Percentiles rank a stretch among this genome's conserved stretches.
These are phyloP conservation scores for Termitomyces sp. DNA, from an alignment of 768 basidiomycete species.

Conservation along the genomic window DNA sequence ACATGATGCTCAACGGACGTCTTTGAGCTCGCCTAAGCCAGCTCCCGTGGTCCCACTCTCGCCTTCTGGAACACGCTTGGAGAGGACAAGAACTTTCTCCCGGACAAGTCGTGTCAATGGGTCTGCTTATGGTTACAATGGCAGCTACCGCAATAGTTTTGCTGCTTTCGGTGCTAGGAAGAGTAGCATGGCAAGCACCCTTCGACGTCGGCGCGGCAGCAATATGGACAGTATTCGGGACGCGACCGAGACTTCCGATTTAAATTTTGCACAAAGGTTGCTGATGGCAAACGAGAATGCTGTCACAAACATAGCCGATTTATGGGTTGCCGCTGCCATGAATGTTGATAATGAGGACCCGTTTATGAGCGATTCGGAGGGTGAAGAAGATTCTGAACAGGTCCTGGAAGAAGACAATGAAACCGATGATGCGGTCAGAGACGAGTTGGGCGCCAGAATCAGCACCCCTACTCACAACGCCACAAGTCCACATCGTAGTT, in stretches of 20 bases:
- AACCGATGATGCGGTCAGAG: slow-evolving; percentile 18
- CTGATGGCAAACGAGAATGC: slow-evolving; percentile 93
- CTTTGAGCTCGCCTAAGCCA: slow-evolving; percentile 23
- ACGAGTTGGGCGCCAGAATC: slow-evolving; percentile 15
- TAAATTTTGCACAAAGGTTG: slow-evolving; percentile 85
- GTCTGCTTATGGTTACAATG: slow-evolving; percentile 75
- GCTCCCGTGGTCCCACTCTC: slow-evolving; percentile 44
- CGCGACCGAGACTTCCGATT: slow-evolving; percentile 37
- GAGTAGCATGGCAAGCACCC: slow-evolving; percentile 50
- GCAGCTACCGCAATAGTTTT: slow-evolving; percentile 50
- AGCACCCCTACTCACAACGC: slow-evolving; percentile 7
- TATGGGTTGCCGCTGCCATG: slow-evolving; percentile 97
- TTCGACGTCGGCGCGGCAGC: slow-evolving; percentile 48
- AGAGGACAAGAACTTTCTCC: slow-evolving; percentile 45
- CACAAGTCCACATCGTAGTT: slow-evolving; percentile 14
- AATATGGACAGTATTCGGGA: slow-evolving; percentile 39
- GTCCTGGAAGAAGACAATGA: slow-evolving; percentile 27
- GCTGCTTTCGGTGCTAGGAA: slow-evolving; percentile 37
- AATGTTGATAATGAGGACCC: slow-evolving; percentile 90
- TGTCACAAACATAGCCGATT: slow-evolving; percentile 89
- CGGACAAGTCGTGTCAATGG: slow-evolving; percentile 61
- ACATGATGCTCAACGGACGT: slow-evolving; percentile 30
- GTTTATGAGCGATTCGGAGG: slow-evolving; percentile 55
- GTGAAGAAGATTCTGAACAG: slow-evolving; percentile 20
- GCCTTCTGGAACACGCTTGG: slow-evolving; percentile 31